These are phyloP conservation scores for Penicillium nucicola DNA, from an alignment of 495 filamentous ascomycete species.

Conservation along the genomic window DNA sequence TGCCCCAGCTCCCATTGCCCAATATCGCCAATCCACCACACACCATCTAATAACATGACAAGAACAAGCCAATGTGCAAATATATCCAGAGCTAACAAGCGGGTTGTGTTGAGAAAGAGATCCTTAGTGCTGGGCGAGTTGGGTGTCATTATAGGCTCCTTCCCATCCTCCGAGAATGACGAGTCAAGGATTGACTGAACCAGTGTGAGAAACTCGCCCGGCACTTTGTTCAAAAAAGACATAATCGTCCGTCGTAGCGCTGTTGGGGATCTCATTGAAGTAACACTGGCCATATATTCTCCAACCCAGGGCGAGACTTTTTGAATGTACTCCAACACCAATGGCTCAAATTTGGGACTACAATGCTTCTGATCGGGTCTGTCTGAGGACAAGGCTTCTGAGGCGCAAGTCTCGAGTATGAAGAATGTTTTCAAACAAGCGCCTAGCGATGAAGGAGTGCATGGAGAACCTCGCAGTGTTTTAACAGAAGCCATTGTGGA, in stretches of 20 bases:
- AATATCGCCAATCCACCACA: conserved; percentile 44
- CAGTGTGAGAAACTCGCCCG: conserved; percentile 17
- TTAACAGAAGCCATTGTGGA: conserved; percentile 4
- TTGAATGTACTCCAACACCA: background rate
- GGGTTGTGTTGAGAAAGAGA: conserved; percentile 15
- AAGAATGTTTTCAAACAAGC: conserved; percentile 15
- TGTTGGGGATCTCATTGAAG: conserved; percentile 24
- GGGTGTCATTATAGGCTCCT: conserved; percentile 1
- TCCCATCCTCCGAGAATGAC: background rate
- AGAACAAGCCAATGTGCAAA: conserved; percentile 45
- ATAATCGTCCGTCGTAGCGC: conserved; percentile 28
- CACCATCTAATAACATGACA: conserved; percentile 38
- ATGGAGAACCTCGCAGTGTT: background rate
- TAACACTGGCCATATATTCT: conserved; percentile 27
- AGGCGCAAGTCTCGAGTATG: conserved; percentile 14
- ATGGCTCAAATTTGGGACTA: background rate
- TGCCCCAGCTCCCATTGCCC: conserved; percentile 29
- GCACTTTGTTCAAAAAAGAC: conserved; percentile 28
- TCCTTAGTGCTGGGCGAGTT: background rate
- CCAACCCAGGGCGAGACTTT: conserved; percentile 25
- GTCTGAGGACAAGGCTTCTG: background rate
- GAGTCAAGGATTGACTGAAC: conserved; percentile 21
- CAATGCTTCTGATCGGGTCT: background rate
- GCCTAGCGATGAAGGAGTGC: background rate
- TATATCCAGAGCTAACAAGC: conserved; percentile 38